These are phyloP conservation scores for Suillus subluteus DNA, from an alignment of 768 basidiomycete species.

Conservation along the genomic window DNA sequence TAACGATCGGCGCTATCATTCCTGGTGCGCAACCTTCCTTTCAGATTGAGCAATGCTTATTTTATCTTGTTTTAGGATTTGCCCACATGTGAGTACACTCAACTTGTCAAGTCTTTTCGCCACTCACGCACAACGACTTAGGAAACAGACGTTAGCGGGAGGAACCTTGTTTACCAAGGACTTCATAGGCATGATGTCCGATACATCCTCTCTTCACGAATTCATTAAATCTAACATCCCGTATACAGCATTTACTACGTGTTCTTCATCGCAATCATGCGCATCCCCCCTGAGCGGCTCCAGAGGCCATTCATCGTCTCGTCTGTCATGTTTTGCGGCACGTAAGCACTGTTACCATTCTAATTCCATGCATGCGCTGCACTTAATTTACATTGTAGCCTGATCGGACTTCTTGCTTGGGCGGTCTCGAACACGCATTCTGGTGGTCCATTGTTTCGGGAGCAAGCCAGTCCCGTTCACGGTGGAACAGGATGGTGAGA, in stretches of 20 bases:
- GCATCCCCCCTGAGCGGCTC: background rate
- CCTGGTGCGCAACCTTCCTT: slow-evolving; percentile 1
- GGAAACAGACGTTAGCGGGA: slow-evolving; percentile 5
- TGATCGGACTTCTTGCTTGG: slow-evolving; percentile 24
- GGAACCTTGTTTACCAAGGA: background rate
- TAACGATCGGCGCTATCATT: slow-evolving; percentile 2
- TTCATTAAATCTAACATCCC: background rate
- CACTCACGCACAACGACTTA: background rate
- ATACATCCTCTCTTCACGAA: background rate
- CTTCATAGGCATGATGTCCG: slow-evolving; percentile 3
- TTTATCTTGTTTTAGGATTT: background rate
- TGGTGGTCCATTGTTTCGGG: slow-evolving; percentile 17
- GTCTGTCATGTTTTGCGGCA: background rate
- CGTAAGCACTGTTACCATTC: background rate
- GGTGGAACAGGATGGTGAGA: slow-evolving; percentile 8
- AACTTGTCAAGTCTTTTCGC: background rate
- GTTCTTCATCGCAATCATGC: background rate
- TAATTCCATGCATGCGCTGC: background rate
- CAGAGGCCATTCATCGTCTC: background rate
- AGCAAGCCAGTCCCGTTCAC: slow-evolving; percentile 14
- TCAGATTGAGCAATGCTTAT: background rate
- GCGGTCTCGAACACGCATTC: slow-evolving; percentile 19
- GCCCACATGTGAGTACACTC: background rate
- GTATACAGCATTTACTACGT: background rate
- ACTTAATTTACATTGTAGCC: slow-evolving; percentile 14